Base-by-base conservation (phyloP, 2,329 filamentous ascomycete species). In the Didymella arachidicola region DNA sequence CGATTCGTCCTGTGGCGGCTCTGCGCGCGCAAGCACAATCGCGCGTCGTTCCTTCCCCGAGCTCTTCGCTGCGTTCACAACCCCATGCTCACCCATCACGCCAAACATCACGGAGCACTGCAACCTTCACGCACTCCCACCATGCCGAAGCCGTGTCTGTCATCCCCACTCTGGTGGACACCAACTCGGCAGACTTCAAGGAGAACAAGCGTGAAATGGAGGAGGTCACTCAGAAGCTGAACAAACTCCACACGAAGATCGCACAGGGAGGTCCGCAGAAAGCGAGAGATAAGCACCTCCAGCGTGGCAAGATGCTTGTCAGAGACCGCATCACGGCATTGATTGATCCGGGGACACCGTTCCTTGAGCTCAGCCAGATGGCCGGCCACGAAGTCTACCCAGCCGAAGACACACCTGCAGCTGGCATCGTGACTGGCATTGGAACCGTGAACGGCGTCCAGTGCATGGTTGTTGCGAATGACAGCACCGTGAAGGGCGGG, bases 401-500 rank as follows among this genome's bases (percentile, higher is more conserved):
- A 0, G 92, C 90, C 56, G 93, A 94, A 57, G 91, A 97, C 16
- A 90, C 97, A 1, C 92, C 94, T 0, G 89, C 92, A 0, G 95
- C 90, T 26, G 94, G 93, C 7, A 95, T 99, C 66, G 92, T 99
- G 59, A 96, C 95, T 0, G 95, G 94, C 1, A 87, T 98, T 51
- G 94, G 94, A 3, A 89, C 90, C 2, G 91, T 99, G 26, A 90
- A 95, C 74, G 94, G 94, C 14, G 92, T 97, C 26, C 89, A 88
- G 39, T 98, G 94, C 77, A 89, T 97, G 80, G 91, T 98, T 68
- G 91, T 97, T 48, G 93, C 93, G 57, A 97, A 98, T 75, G 94
- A 97, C 76, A 96, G 92, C 80, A 97, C 94, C 59, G 94, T 98
- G 72, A 99, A 98, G 80, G 94, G 94, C 51, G 94, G 94, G 25